Evolutionary conservation across 2,329 filamentous ascomycete genomes (phyloP).

Genomic region (Sphaerostilbella broomeana): DNA sequence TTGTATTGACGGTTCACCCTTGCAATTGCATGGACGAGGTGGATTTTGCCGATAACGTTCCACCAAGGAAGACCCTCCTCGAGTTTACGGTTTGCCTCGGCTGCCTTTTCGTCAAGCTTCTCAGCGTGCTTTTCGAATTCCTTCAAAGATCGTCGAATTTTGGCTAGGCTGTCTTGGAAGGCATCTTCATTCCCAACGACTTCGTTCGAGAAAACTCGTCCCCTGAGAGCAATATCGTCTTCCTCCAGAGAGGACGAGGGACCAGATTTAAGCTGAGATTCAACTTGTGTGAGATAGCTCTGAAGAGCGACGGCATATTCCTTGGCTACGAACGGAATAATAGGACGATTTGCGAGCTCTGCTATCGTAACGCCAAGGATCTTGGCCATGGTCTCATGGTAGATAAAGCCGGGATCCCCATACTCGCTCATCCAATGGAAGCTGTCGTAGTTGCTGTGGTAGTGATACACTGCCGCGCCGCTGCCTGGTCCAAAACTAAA

Average conservation of each 20-base stretch:
- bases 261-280: slow-evolving; percentile 38
- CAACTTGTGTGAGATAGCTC: slow-evolving; percentile 45
- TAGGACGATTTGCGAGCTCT: slow-evolving; percentile 52
- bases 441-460: slow-evolving; percentile 88
- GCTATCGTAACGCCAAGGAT: slow-evolving; percentile 56
- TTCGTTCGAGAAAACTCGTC: slow-evolving; percentile 17
- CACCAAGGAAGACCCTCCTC: slow-evolving; percentile 65
- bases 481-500: slow-evolving; percentile 47
- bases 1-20: slow-evolving; percentile 77
- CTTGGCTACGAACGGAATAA: slow-evolving; percentile 58
- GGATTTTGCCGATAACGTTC: slow-evolving; percentile 62
- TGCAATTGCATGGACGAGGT: slow-evolving; percentile 56
- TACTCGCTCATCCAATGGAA: slow-evolving; percentile 83
- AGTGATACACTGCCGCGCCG: slow-evolving; percentile 61
- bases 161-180: slow-evolving; percentile 34
- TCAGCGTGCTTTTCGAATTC: slow-evolving; percentile 34
- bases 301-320: slow-evolving; percentile 56
- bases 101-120: slow-evolving; percentile 40
- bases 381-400: slow-evolving; percentile 61
- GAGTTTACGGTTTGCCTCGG: slow-evolving; percentile 36
- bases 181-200: slow-evolving; percentile 30
- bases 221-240: slow-evolving; percentile 25
- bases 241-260: slow-evolving; percentile 18
- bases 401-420: slow-evolving; percentile 62
- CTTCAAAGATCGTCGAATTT: slow-evolving; percentile 32